Evolutionary conservation across 441 rosid genomes (phyloP), one percentile per base, ranked within the genome.

Genomic region (Sinapis alba): DNA sequence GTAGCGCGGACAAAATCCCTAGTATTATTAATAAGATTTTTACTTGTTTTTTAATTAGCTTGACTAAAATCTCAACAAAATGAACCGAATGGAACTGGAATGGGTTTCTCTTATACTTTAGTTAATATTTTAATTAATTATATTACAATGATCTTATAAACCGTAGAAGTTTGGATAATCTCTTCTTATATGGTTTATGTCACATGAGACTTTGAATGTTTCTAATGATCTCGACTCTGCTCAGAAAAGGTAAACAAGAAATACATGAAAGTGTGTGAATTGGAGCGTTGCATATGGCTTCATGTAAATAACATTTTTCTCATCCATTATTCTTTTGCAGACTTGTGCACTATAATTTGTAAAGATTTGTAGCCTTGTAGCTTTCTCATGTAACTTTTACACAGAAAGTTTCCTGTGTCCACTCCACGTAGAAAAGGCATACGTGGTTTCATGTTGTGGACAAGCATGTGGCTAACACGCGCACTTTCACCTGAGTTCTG

Each of bases 201-300:
- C 60, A 58, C 51, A 50, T 60, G 56, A 11, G 65, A 53, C 50
- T 62, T 62, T 53, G 59, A 62, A 68, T 69, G 36, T 69, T 19
- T 15, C 9, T 38, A 68, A 68, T 51, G 56, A 53, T 36, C 62
- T 69, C 19, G 47, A 53, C 62, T 3, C 15, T 43, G 13, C 54
- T 68, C 34, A 30, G 20, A 54, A 21, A 68, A 51, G 67, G 64
- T 38, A 76, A 64, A 65, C 62, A 65, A 28, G 47, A 77, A 71
- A 57, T 54, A 34, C 67, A 71, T 45, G 20, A 65, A 58, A 24
- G 47, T 6, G 38, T 65, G 50, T 59, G 72, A 59, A 58, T 36
- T 71, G 72, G 79, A 75, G 34, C 6, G 36, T 65, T 66, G 80
- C 58, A 71, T 71, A 59, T 65, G 76, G 68, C 64, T 77, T 65